Percentiles rank a stretch among this genome's conserved stretches.
phyloP scores from a whole-genome alignment of 2,329 filamentous ascomycete genomes.

The Claviceps fusiformis region DNA sequence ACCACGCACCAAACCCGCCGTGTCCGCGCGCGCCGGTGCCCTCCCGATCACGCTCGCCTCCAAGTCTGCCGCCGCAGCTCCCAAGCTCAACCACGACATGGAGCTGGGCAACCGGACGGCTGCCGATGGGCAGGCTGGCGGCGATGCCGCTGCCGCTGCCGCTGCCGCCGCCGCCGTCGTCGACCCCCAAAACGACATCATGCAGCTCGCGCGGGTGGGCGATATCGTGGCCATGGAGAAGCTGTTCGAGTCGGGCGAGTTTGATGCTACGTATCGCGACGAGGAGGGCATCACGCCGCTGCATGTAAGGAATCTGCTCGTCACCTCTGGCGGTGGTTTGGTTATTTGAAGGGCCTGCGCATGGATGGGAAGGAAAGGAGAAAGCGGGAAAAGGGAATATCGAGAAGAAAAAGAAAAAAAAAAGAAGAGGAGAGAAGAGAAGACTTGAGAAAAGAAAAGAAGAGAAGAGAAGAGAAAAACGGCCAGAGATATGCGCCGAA shows the following conservation, averaged over 20 bases:
- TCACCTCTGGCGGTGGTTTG: not conserved
- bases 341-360: not conserved
- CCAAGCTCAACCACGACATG: constrained; percentile 43
- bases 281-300: constrained; percentile 90
- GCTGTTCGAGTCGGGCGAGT: constrained; percentile 72
- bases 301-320: constrained; percentile 49
- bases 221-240: constrained; percentile 79
- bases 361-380: not conserved
- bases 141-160: not conserved
- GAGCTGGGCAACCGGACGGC: constrained; percentile 38
- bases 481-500: not conserved
- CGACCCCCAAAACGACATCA: constrained; percentile 58
- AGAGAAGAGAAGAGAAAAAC: not conserved
- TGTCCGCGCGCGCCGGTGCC: constrained; percentile 20
- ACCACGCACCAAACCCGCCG: constrained; percentile 20
- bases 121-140: constrained; percentile 16
- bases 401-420: too few species aligned
- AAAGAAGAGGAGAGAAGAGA: too few species aligned
- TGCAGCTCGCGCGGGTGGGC: constrained; percentile 85
- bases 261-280: constrained; percentile 70
- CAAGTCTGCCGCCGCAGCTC: constrained; percentile 38
- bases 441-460: not conserved
- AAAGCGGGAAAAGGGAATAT: too few species aligned
- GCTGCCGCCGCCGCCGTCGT: constrained; percentile 4
- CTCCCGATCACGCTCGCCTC: constrained; percentile 38